Percentiles rank a stretch among this genome's conserved stretches.
Evolutionary conservation across 305 asterid genomes (phyloP).

Genomic region (Fraxinus platypoda): DNA sequence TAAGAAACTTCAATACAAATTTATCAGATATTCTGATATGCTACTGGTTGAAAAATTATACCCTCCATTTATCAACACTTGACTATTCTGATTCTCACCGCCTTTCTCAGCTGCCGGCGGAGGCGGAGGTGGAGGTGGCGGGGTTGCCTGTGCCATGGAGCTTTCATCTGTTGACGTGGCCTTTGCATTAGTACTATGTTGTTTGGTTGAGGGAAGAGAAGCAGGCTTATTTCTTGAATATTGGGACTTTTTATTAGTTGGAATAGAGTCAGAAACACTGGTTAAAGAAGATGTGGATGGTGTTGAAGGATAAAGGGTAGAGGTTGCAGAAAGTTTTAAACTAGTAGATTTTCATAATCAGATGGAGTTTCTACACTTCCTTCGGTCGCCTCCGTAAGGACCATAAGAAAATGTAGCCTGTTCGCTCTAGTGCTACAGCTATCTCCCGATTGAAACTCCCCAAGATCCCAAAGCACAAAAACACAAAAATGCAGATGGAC

Average conservation of each 20-base stretch:
- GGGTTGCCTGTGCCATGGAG: neutral
- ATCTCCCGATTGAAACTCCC: too few species aligned
- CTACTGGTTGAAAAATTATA: conserved; percentile 39
- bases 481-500: too few species aligned
- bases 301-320: conserved; percentile 41
- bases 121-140: neutral
- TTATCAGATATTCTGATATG: conserved; percentile 68
- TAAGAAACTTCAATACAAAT: too few species aligned
- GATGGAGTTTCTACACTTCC: too few species aligned
- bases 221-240: conserved; percentile 23
- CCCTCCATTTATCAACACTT: conserved; percentile 20
- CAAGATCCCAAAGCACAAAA: too few species aligned
- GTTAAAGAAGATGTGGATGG: conserved; percentile 12
- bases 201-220: neutral
- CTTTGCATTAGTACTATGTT: neutral
- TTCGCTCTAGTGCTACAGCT: too few species aligned
- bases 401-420: too few species aligned
- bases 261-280: conserved; percentile 27
- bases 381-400: too few species aligned
- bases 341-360: conserved; percentile 35
- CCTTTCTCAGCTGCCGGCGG: neutral
- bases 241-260: conserved; percentile 26
- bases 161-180: neutral
- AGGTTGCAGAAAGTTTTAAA: conserved; percentile 48
- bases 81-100: neutral